Evolutionary conservation across 2,329 filamentous ascomycete genomes (phyloP), one percentile per base, ranked within the genome.

Genomic region (Arthrobotrys sphaeroides): DNA sequence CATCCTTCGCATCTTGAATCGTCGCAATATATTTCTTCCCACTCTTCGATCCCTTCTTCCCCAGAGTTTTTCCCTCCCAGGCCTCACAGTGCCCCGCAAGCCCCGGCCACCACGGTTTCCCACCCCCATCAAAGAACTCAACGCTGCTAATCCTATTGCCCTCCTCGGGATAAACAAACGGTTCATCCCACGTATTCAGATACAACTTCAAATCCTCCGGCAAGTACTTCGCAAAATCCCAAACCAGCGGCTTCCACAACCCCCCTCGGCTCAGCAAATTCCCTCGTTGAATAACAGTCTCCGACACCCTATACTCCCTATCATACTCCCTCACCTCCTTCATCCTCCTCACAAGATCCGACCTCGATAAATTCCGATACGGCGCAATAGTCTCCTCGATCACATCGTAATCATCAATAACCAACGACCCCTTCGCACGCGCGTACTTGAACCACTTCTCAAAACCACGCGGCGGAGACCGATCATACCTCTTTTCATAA

Each of bases 381-480:
- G 84, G 85, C 0, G 80, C 79, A 0, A 87, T 77, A 0, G 79
- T 75, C 0, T 83, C 68, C 36, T 83, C 79, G 1, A 87, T 84
- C 0, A 77, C 80, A 40, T 87, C 84, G 22, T 85, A 87, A 2
- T 87, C 84, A 70, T 87, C 85, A 20, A 87, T 85, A n/a, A 87
- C 82, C 0, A 82, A 6, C 0, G 84, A 86, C 1, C 82, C 18
- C 1, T 84, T 79, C 0, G 77, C 73, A 1, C 77, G 64, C 0
- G 85, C 85, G 53, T 82, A 86, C 0, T 82, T 77, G 24, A 82
- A 85, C 86, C 85, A 87, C 1, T 74, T 79, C 0, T 84, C 79
- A 26, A 87, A 87, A 0, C 86, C 85, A 0, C 80, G 79, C 0
- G 85, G 86, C 0, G 85, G 85, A 0, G 83, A 80, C 0, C 82